These are phyloP conservation scores for Xanthoconium stramineum DNA, from an alignment of 768 basidiomycete genomes.

Conservation along the genomic window DNA sequence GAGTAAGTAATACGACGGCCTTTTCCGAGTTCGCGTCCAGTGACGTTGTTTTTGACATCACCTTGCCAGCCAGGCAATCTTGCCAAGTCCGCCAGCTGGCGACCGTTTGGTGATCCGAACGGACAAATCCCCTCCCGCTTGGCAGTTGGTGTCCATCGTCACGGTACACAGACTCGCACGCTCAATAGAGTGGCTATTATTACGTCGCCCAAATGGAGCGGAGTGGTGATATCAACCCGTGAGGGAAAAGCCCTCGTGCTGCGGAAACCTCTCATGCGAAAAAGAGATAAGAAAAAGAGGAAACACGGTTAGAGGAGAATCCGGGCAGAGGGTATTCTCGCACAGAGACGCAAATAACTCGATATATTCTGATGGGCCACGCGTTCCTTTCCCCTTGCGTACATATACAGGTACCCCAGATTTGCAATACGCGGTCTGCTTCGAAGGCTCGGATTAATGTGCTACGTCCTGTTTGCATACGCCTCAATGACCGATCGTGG, in stretches of 20 bases:
- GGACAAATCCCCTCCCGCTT: neutral
- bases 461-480: conserved; percentile 23
- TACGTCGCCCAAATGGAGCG: neutral
- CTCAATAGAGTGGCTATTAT: neutral
- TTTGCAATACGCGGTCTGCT: neutral
- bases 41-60: no score
- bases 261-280: neutral
- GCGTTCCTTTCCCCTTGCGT: neutral
- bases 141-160: neutral
- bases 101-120: neutral
- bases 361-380: neutral
- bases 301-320: neutral
- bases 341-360: neutral
- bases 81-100: no score
- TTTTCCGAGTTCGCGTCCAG: no score
- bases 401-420: neutral
- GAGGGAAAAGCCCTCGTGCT: neutral
- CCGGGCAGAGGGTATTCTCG: conserved; percentile 7
- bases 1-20: no score
- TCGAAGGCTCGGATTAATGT: neutral
- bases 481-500: conserved; percentile 48
- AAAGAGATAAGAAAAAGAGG: no score
- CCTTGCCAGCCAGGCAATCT: no score
- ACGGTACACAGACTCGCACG: neutral
- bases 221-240: neutral